Percentiles rank a stretch among this genome's conserved stretches.
phyloP scores from a whole-genome alignment of 2,329 filamentous ascomycete species.

The Stachybotrys elegans region DNA sequence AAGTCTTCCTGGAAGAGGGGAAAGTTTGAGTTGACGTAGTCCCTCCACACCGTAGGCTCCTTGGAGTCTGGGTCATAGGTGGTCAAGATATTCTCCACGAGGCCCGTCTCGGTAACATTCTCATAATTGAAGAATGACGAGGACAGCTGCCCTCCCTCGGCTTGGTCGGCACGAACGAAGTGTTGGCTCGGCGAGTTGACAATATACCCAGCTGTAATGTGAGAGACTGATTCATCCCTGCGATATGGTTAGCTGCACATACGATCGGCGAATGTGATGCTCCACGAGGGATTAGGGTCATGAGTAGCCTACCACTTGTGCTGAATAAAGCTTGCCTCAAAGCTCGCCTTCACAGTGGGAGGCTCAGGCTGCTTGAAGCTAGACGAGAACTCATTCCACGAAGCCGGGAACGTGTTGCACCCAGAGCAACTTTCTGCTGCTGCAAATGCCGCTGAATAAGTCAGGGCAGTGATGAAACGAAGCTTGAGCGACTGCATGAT shows the following conservation, averaged over 20 bases:
- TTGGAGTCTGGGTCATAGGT: slow-evolving; percentile 13
- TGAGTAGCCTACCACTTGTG: slow-evolving; percentile 28
- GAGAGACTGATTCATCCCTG: slow-evolving; percentile 33
- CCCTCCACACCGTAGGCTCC: slow-evolving; percentile 21
- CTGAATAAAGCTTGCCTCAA: slow-evolving; percentile 27
- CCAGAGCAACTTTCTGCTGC: slow-evolving; percentile 2
- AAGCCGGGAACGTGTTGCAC: slow-evolving; percentile 15
- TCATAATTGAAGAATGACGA: slow-evolving; percentile 29
- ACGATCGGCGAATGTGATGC: no score
- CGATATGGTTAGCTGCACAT: no score
- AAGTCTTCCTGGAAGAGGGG: slow-evolving; percentile 25
- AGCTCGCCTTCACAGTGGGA: slow-evolving; percentile 24
- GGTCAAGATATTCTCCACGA: slow-evolving; percentile 30
- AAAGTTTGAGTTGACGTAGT: slow-evolving; percentile 31
- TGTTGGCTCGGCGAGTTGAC: slow-evolving; percentile 24
- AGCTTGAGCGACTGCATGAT: not conserved
- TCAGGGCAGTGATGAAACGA: not conserved
- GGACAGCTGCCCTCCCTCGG: slow-evolving; percentile 18
- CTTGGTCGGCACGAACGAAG: slow-evolving; percentile 25
- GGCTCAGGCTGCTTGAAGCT: slow-evolving; percentile 26
- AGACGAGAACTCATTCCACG: slow-evolving; percentile 22
- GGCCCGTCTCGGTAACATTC: slow-evolving; percentile 25
- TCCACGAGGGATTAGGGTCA: not conserved
- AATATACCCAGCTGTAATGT: slow-evolving; percentile 30
- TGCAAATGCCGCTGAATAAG: not conserved